Evolutionary conservation across 1,139 yeast genomes (phyloP), one percentile per base, ranked within the genome.

Genomic region (Zygosaccharomyces sapae): DNA sequence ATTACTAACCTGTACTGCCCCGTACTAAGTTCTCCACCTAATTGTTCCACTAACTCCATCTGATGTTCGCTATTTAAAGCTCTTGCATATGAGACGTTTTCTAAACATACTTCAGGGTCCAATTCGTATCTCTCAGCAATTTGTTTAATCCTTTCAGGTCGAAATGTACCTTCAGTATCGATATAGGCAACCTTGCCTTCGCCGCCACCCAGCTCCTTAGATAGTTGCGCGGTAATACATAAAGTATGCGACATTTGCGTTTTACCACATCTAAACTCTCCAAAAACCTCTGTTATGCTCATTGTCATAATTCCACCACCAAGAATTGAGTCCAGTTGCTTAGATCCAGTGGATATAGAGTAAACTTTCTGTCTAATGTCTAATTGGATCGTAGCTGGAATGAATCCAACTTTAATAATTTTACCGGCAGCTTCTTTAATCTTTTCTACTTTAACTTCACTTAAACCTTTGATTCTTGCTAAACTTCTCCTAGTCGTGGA

Each of bases 281-380:
- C 84, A 67, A 77, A 79, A 1, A 79, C 84, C 56, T 79, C 84
- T 0, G 81, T 77, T 29, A 79, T 72, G 44, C 81, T 74, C 83
- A 79, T 79, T 0, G 83, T 76, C 68, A 73, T 75, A 19, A 79
- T 65, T 0, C 84, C 83, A 7, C 83, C 83, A 10, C 83, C 83
- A 10, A 79, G 66, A 34, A 77, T 70, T 13, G 71, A 70, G 54
- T 79, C 82, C 42, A 80, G 66, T 34, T 76, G 74, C 48, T 71
- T 76, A 6, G 80, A 73, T 0, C 84, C 84, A 0, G 84, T 79
- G 0, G 82, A 71, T 9, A 80, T 60, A 4, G 71, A 57, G 22
- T 71, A 57, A 0, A 78, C 81, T 36, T 72, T 68, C 50, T 70
- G 70, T 51, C 84, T 67, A 7, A 74, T 60, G 48, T 74, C 78